These are phyloP conservation scores for Candida dendrica DNA, from an alignment of 805 yeast species.

Conservation along the genomic window DNA sequence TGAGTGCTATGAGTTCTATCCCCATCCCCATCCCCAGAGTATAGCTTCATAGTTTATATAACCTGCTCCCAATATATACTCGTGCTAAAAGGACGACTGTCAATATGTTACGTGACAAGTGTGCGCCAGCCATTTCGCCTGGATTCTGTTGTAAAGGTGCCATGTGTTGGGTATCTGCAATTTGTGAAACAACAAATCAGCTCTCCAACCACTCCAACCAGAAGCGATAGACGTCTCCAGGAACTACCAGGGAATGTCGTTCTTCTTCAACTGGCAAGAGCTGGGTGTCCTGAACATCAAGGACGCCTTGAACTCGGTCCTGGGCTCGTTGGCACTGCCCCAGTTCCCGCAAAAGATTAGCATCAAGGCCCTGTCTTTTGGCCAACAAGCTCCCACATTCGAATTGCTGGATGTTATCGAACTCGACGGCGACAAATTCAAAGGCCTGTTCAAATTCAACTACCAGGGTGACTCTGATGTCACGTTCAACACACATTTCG, in stretches of 20 bases:
- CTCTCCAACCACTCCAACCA: too few relatives aligned
- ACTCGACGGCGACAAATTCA: slow-evolving; percentile 12
- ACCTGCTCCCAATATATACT: too few relatives aligned
- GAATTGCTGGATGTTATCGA: slow-evolving; percentile 17
- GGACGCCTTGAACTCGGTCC: slow-evolving; percentile 12
- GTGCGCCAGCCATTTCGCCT: too few relatives aligned
- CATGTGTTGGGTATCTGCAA: not conserved
- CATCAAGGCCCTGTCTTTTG: slow-evolving; percentile 11
- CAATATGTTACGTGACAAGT: not conserved
- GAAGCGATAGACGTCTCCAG: not conserved
- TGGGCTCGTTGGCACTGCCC: slow-evolving; percentile 10
- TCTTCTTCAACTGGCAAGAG: slow-evolving; percentile 17
- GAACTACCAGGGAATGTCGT: slow-evolving; percentile 11
- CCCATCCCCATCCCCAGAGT: too few relatives aligned
- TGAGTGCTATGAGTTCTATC: too few relatives aligned
- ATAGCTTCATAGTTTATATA: too few relatives aligned
- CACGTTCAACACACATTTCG: slow-evolving; percentile 14
- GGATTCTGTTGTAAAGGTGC: not conserved
- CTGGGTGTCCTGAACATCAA: slow-evolving; percentile 15
- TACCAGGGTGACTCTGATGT: slow-evolving; percentile 16
- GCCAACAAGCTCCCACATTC: slow-evolving; percentile 11
- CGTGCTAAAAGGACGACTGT: too few relatives aligned
- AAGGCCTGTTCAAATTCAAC: slow-evolving; percentile 17
- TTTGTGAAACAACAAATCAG: not conserved
- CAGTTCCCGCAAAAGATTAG: slow-evolving; percentile 15